Percentiles rank a stretch among this genome's conserved stretches.
phyloP scores from a whole-genome alignment of 1,284 basidiomycete genomes.

The Ustilago tritici region DNA sequence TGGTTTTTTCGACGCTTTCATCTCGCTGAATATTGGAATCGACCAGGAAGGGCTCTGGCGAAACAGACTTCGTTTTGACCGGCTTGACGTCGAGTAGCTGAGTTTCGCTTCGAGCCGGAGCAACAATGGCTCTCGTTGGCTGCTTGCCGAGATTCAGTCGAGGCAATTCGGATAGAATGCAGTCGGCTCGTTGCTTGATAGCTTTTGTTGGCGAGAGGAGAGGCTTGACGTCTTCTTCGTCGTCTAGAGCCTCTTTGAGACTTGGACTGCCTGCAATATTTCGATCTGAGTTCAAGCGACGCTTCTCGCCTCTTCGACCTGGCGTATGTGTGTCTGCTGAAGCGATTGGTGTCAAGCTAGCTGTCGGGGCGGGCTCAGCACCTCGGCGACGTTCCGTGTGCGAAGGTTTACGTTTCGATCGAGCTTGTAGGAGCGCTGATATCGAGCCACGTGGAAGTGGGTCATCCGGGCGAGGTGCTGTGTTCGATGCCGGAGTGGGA shows the following conservation, averaged over 20 bases:
- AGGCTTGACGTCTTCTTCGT: neutral
- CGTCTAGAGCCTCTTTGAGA: conserved; percentile 5
- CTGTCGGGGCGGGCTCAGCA: conserved; percentile 4
- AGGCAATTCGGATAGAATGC: conserved; percentile 44
- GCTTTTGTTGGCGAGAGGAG: conserved; percentile 17
- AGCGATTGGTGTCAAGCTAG: conserved; percentile 2
- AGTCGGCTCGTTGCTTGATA: conserved; percentile 32
- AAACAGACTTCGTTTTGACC: conserved; percentile 30
- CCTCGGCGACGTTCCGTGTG: conserved; percentile 20
- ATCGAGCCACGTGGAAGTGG: conserved; percentile 56
- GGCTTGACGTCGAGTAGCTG: conserved; percentile 31
- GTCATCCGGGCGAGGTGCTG: conserved; percentile 53
- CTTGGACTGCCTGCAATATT: conserved; percentile 37
- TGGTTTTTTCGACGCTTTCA: conserved; percentile 33
- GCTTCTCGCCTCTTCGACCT: conserved; percentile 56
- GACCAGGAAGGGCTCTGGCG: conserved; percentile 34
- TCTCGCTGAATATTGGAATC: conserved; percentile 3
- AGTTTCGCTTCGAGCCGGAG: neutral
- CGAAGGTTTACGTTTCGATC: conserved; percentile 36
- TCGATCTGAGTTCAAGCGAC: conserved; percentile 28
- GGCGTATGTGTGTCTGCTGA: conserved; percentile 42
- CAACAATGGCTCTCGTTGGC: conserved; percentile 23
- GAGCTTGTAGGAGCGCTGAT: conserved; percentile 37
- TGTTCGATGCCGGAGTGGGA: conserved; percentile 6
- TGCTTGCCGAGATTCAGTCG: conserved; percentile 42